Conservation (phyloP, 164 flowering plant genomes). For the Pachysandra terminalis region DNA sequence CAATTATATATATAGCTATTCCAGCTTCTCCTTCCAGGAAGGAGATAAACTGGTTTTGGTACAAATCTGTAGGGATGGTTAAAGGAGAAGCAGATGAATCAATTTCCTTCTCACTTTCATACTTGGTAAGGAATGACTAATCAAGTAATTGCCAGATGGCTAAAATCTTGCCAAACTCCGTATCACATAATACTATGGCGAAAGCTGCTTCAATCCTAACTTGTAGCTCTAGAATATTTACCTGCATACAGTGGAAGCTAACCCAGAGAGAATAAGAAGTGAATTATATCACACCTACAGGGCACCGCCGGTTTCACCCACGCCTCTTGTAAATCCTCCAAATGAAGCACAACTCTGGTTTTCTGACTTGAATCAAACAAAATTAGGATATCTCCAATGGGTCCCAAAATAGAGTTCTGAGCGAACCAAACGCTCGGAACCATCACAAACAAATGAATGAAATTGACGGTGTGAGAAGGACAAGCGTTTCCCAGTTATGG, state of each 20-base stretch:
- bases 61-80: too few species aligned
- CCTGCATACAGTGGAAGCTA: slow-evolving; percentile 15
- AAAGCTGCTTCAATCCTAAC: slow-evolving; percentile 12
- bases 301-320: slow-evolving; percentile 13
- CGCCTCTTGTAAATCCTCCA: slow-evolving; percentile 8
- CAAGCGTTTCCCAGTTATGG: slow-evolving; percentile 15
- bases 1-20: too few species aligned
- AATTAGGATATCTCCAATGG: slow-evolving; percentile 5
- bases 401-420: slow-evolving; percentile 12
- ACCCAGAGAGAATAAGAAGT: slow-evolving; percentile 11
- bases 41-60: too few species aligned
- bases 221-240: slow-evolving; percentile 21
- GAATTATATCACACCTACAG: slow-evolving; percentile 16
- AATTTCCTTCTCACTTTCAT: too few species aligned
- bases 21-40: too few species aligned
- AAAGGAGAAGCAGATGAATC: too few species aligned
- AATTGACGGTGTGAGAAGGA: slow-evolving; percentile 10
- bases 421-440: slow-evolving; percentile 13
- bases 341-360: slow-evolving; percentile 14
- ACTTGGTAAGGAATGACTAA: too few species aligned
- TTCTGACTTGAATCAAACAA: slow-evolving; percentile 15
- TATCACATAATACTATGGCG: slow-evolving; percentile 19
- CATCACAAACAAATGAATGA: too few species aligned
- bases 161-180: slow-evolving; percentile 1
- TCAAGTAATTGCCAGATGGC: too few species aligned